Conservation (phyloP, 2,329 filamentous ascomycete genomes). For the Karstenula rhodostoma region DNA sequence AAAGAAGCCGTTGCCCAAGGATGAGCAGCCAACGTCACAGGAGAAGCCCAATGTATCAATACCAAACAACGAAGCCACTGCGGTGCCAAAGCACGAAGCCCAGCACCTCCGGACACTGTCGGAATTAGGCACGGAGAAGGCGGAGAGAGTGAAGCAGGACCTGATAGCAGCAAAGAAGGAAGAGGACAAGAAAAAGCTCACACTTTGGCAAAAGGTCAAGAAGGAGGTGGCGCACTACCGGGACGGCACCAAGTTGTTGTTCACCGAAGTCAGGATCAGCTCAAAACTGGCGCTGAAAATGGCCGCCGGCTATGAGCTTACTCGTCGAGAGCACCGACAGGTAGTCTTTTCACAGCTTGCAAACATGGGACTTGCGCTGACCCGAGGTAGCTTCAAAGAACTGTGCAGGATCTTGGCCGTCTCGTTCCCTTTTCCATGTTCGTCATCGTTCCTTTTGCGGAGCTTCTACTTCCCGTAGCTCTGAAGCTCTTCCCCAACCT, state of each 20-base stretch:
- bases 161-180: slow-evolving; percentile 69
- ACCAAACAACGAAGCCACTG: slow-evolving; percentile 51
- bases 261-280: slow-evolving; percentile 91
- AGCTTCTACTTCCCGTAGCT: slow-evolving; percentile 88
- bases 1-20: slow-evolving; percentile 79
- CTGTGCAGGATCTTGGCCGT: slow-evolving; percentile 90
- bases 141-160: slow-evolving; percentile 55
- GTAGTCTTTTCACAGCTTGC: slow-evolving; percentile 42
- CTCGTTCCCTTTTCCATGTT: slow-evolving; percentile 97
- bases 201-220: slow-evolving; percentile 90
- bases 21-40: slow-evolving; percentile 51
- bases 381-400: slow-evolving; percentile 73
- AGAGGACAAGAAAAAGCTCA: slow-evolving; percentile 80
- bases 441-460: slow-evolving; percentile 94
- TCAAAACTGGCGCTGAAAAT: slow-evolving; percentile 92
- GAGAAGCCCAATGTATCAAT: slow-evolving; percentile 45
- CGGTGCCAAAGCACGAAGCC: slow-evolving; percentile 57
- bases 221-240: slow-evolving; percentile 94
- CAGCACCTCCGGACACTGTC: slow-evolving; percentile 61
- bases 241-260: slow-evolving; percentile 96
- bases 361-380: slow-evolving; percentile 20
- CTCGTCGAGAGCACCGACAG: slow-evolving; percentile 89
- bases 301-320: slow-evolving; percentile 97
- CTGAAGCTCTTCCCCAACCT: slow-evolving; percentile 97
- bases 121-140: slow-evolving; percentile 70